Conservation (phyloP, 768 basidiomycete species). For the Lentinula boryana region DNA sequence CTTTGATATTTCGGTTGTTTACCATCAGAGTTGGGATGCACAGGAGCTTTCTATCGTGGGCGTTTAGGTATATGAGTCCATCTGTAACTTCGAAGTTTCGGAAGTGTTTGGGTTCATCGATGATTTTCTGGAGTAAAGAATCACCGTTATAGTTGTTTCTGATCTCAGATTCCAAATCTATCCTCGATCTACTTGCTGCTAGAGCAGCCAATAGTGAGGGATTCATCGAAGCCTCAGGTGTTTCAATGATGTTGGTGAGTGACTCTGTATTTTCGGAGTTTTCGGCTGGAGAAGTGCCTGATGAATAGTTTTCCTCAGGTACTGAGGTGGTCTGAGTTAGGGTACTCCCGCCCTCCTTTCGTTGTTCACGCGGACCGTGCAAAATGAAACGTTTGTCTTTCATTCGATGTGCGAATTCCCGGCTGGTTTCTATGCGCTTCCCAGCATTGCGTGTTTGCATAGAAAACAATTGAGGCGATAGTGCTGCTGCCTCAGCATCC, state of each 20-base stretch:
- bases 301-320: too few relatives aligned
- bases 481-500: neutral
- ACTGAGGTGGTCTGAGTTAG: too few relatives aligned
- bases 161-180: constrained; percentile 5
- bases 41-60: neutral
- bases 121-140: constrained; percentile 12
- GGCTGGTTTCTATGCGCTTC: neutral
- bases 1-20: constrained; percentile 9
- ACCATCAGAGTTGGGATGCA: constrained; percentile 10
- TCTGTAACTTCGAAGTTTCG: constrained; percentile 11
- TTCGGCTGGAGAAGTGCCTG: too few relatives aligned
- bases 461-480: neutral
- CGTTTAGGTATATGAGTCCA: constrained; percentile 10
- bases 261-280: too few relatives aligned
- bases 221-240: neutral
- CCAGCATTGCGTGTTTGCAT: neutral
- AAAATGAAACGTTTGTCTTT: constrained; percentile 7
- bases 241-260: too few relatives aligned
- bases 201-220: neutral
- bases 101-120: constrained; percentile 9
- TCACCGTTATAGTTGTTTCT: constrained; percentile 12
- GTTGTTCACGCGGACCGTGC: constrained; percentile 3
- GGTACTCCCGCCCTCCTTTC: constrained; percentile 5
- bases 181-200: neutral
- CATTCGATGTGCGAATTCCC: neutral